phyloP scores from a whole-genome alignment of 2,329 filamentous ascomycete species.

The Pseudogymnoascus sp. region DNA sequence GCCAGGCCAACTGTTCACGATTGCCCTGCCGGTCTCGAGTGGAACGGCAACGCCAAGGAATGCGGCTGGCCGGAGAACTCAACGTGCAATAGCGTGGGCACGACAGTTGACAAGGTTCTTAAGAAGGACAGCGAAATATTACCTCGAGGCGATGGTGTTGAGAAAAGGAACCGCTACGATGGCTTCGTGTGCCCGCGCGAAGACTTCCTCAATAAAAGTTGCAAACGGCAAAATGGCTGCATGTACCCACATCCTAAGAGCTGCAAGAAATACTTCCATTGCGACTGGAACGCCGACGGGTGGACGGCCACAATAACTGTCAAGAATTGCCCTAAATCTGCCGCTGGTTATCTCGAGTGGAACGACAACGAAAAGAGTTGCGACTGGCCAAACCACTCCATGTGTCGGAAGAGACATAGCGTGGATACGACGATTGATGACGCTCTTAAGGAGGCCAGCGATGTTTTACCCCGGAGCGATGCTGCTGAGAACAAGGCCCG shows the following conservation, averaged over 20 bases:
- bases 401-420: no score
- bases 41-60: neutral
- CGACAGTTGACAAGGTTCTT: neutral
- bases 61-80: neutral
- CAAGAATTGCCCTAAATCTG: no score
- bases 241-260: neutral
- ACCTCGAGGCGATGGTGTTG: neutral
- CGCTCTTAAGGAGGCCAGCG: no score
- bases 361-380: no score
- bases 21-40: neutral
- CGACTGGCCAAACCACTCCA: no score
- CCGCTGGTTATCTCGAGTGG: no score
- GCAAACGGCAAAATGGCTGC: neutral
- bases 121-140: neutral
- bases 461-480: neutral
- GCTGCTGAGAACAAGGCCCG: neutral
- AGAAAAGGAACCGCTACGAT: neutral
- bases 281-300: neutral
- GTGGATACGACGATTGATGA: no score
- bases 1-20: neutral
- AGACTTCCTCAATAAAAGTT: neutral
- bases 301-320: no score
- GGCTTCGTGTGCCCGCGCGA: neutral
- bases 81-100: neutral
- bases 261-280: neutral